Evolutionary conservation across 176 grass and related monocot species (phyloP).

Genomic region (Aegilops tauschii): DNA sequence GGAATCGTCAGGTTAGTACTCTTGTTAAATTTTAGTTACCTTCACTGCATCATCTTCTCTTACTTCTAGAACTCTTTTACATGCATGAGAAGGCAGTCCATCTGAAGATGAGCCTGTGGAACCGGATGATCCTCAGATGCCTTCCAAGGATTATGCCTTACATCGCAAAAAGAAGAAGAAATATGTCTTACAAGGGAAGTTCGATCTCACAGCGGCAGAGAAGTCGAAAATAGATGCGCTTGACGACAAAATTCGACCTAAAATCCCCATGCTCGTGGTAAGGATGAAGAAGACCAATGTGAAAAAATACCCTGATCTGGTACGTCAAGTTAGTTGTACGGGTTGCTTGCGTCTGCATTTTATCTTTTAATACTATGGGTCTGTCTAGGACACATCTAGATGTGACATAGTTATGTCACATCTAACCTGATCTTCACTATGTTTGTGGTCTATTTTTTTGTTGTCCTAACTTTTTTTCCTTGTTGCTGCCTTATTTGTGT

Average conservation of each 20-base stretch:
- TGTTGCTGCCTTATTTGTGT: too few relatives aligned
- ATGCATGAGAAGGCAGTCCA: background rate
- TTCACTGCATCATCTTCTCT: background rate
- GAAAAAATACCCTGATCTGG: background rate
- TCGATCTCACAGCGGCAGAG: background rate
- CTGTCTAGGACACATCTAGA: too few relatives aligned
- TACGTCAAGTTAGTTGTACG: background rate
- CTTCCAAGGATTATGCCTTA: background rate
- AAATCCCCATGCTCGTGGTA: background rate
- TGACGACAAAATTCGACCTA: background rate
- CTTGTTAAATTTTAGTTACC: background rate
- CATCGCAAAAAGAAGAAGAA: background rate
- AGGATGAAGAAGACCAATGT: conserved; percentile 14
- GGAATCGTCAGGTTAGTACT: background rate
- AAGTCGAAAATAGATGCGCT: background rate
- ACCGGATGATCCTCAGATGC: background rate
- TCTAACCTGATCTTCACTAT: too few relatives aligned
- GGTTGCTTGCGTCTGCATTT: background rate
- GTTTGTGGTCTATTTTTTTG: too few relatives aligned
- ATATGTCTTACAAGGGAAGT: conserved; percentile 1
- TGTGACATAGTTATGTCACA: too few relatives aligned
- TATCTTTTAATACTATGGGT: background rate
- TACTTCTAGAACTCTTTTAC: background rate
- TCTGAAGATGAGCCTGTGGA: background rate
- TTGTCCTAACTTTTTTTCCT: too few relatives aligned